Conservation (phyloP, 768 basidiomycete genomes). For the Podaxis sp. region DNA sequence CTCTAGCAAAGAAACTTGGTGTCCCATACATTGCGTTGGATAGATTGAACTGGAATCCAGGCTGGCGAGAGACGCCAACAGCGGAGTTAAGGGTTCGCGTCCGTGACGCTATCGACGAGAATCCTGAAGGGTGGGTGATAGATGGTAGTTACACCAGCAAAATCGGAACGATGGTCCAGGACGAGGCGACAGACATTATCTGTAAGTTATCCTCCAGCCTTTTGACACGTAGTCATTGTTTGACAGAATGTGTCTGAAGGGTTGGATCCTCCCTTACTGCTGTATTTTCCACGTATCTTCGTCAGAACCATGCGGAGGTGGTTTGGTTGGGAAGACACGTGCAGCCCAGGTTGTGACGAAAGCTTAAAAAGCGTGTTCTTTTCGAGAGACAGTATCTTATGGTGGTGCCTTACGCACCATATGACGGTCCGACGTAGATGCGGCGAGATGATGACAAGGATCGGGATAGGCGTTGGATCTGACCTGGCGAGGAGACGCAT, state of each 20-base stretch:
- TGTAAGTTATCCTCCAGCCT: conserved; percentile 36
- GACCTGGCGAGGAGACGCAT: conserved; percentile 34
- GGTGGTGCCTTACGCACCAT: conserved; percentile 50
- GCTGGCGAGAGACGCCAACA: conserved; percentile 36
- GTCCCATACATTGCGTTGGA: conserved; percentile 51
- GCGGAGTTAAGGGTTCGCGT: conserved; percentile 32
- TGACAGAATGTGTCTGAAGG: conserved; percentile 35
- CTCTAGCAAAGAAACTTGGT: conserved; percentile 42
- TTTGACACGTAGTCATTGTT: not conserved
- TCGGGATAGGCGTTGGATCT: conserved; percentile 33
- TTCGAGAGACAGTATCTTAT: conserved; percentile 48
- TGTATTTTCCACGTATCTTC: conserved; percentile 62
- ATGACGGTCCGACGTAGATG: conserved; percentile 26
- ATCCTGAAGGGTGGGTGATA: conserved; percentile 48
- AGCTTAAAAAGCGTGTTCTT: conserved; percentile 41
- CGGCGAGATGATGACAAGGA: conserved; percentile 27
- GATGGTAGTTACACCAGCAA: conserved; percentile 45
- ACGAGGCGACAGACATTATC: conserved; percentile 49
- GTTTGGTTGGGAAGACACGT: conserved; percentile 32
- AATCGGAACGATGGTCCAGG: conserved; percentile 32
- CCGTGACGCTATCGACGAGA: conserved; percentile 26
- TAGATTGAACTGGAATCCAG: conserved; percentile 46
- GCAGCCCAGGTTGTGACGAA: conserved; percentile 53
- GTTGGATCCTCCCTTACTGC: conserved; percentile 63
- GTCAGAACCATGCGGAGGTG: conserved; percentile 53